Conservation (phyloP, 352 stramenopile genomes). For the Phytophthora agathidicida region DNA sequence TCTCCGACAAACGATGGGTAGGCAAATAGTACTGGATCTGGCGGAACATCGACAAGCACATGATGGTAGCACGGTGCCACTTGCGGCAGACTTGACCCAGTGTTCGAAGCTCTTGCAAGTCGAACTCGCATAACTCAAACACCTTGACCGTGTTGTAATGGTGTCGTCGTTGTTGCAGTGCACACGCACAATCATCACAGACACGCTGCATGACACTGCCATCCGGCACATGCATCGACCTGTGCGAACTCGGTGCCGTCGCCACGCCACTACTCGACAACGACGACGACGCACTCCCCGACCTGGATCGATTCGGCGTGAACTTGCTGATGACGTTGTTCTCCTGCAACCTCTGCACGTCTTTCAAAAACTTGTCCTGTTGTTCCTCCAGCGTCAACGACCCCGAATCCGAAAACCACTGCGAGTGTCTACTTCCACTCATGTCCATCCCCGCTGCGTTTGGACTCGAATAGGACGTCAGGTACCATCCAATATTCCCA, state of each 20-base stretch:
- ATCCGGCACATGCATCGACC: slow-evolving; percentile 60
- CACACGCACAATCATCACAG: slow-evolving; percentile 83
- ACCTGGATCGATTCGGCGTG: slow-evolving; percentile 56
- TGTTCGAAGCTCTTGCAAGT: slow-evolving; percentile 74
- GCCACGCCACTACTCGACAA: slow-evolving; percentile 14
- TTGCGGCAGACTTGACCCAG: slow-evolving; percentile 86
- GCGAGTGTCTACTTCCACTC: slow-evolving; percentile 23
- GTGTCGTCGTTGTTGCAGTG: slow-evolving; percentile 79
- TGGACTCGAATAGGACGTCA: slow-evolving; percentile 66
- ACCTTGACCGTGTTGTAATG: slow-evolving; percentile 89
- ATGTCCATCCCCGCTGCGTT: slow-evolving; percentile 10
- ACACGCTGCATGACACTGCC: slow-evolving; percentile 81
- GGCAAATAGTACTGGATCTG: slow-evolving; percentile 90
- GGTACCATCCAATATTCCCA: slow-evolving; percentile 85
- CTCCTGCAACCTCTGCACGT: slow-evolving; percentile 70
- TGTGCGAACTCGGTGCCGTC: slow-evolving; percentile 39
- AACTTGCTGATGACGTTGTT: slow-evolving; percentile 75
- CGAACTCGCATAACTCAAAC: slow-evolving; percentile 84
- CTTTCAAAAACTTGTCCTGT: slow-evolving; percentile 75
- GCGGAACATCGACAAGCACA: slow-evolving; percentile 89
- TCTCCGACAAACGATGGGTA: slow-evolving; percentile 71
- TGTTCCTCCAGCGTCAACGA: slow-evolving; percentile 46
- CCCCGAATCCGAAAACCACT: slow-evolving; percentile 33
- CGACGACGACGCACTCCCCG: slow-evolving; percentile 32
- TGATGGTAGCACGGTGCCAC: slow-evolving; percentile 87